Evolutionary conservation across 345 rosid genomes (phyloP), one percentile per base, ranked within the genome.

Genomic region (Lepidium aucheri): DNA sequence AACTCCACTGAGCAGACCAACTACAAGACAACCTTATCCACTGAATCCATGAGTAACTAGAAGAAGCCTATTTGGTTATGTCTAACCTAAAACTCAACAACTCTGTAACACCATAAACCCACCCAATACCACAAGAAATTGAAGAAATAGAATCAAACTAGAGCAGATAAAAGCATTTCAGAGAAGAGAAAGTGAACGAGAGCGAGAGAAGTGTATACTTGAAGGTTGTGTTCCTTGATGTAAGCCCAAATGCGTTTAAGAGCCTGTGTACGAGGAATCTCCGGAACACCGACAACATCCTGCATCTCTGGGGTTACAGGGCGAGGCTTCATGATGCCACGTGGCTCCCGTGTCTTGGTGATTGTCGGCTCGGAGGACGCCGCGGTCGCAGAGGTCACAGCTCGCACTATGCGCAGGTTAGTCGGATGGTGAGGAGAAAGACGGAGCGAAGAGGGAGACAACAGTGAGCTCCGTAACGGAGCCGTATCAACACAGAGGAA

Each of bases 211-310:
- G 10, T 26, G 9, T n/a, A 15, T 55, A 90, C 99, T 87, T 94
- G 99, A 74, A 94, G 97, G 76, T 87, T 86, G 70, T 80, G 68
- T 66, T 81, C 84, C 74, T 90, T 94, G 66, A 94, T 94, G 72
- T 94, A 73, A n/a, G 84, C 97, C 97, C 99, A 94, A 67, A 90
- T 88, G 57, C 22, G 80, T 77, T 90, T 94, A 36, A 90, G 83
- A 51, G 86, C 96, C 65, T 94, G 89, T 2, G 99, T 90, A 26
- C 99, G 97, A 53, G 99, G 74, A 38, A 94, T 87, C 59, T 80
- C 99, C 5, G 96, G 69, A 14, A 76, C 87, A 7, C 97, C 99
- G 2, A 90, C 93, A 2, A 90, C 35, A 28, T 86, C 96, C 45
- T 87, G 85, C 97, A 94, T 88, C 78, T 86, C 97, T 2, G 88